Base-by-base conservation (phyloP, 192 early-diverging fungal species). In the Oehlia diaphana region DNA sequence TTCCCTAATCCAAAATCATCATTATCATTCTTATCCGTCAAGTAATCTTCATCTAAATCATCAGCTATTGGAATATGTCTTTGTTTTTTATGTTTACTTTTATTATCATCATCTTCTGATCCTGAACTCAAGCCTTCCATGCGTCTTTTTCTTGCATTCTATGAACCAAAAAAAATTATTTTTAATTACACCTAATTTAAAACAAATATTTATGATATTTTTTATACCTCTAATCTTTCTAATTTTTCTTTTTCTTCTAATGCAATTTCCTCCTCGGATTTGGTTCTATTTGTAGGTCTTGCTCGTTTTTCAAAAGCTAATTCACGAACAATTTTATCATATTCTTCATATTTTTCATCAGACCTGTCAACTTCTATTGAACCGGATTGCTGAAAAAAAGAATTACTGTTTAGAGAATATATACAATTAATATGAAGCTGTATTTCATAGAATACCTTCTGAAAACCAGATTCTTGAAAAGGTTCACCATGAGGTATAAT, bases 201-300 rank as follows among this genome's bases (percentile, higher is more conserved):
- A 42, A 42, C 0, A 42, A 42, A 42, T 42, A 42, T 42, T 8
- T 8, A 0, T 42, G 39, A 0, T 6, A 42, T 0, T 42, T 42
- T 26, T 39, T 69, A 10, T 28, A 77, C 80, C 77, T 99, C 98
- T 19, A 94, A 89, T 81, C 92, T 91, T 81, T 97, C 96, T n/a
- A 98, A 83, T 72, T 93, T 90, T 39, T 89, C 89, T 80, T 92
- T 92, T 61, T 95, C 95, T 78, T 96, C 96, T 44, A 91, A 77
- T 13, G 94, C 96, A 75, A 91, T 82, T 85, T 99, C 98, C 76
- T 97, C 96, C 81, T 97, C 97, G 9, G 95, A 96, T 87, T 98
- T 98, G 23, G 93, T 81, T 16, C 98, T 91, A 83, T 99, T 96
- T 71, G 95, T 91, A 21, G 97, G 95, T 72, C 88, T 88, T 0